Base-by-base conservation (phyloP, 1,284 basidiomycete genomes). In the Trichosporon sp. region DNA sequence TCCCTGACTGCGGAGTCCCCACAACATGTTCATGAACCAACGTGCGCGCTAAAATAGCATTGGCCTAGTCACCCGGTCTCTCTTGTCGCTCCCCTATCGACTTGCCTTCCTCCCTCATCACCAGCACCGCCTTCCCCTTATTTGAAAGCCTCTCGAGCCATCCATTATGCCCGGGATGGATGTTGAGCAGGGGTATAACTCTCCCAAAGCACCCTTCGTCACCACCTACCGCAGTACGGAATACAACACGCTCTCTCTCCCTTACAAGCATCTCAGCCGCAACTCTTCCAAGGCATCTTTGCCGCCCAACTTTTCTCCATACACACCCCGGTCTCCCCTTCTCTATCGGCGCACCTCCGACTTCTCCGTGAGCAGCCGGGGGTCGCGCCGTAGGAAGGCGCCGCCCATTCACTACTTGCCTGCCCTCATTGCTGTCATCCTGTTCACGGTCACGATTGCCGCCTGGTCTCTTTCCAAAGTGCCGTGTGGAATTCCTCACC, bases 1-100 rank as follows among this genome's bases (percentile, higher is more conserved):
- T 26, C 59, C 59, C 59, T 63, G 59, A 35, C 59, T 63, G 59
- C 59, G 59, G 59, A 63, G 59, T 8, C 59, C 59, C 59, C 59
- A n/a, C 31, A 63, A 11, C 16, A 6, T n/a, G 4, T 35, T 19
- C 12, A 16, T 8, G 2, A 19, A 37, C 12, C 59, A 63, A 63
- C 59, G 59, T 63, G 59, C 59, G 26, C 26, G 59, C 59, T 63
- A 63, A n/a, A 37, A n/a, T 63, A 63, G 59, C 16, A 2, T 14
- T 16, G 56, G n/a, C 59, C 35, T 11, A 37, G 26, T 26, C 26
- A 26, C 26, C 26, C 26, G 26, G 26, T 63, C 59, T 37, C 16
- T 10, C 14, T 26, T 4, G 43, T 11, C 16, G 43, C 43, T 56
- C 31, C 2, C 31, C 10, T 26, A 26, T 63, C 6, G 31, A 8